Conservation (phyloP, 2,329 filamentous ascomycete species). For the Alternaria rosae region DNA sequence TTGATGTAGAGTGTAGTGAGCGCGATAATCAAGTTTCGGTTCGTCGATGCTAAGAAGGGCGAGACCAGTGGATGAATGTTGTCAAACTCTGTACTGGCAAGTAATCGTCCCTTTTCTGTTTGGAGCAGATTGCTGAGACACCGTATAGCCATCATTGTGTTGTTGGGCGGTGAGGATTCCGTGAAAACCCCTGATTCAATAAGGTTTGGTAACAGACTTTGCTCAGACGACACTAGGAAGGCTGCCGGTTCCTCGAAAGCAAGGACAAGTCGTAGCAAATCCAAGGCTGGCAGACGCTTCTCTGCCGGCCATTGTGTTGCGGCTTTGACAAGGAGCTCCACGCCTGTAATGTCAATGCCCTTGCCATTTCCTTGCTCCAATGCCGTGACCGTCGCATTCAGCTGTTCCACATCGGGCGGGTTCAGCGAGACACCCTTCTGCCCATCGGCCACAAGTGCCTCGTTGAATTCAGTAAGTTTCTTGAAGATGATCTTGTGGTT, state of each 20-base stretch:
- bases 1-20: slow-evolving; percentile 85
- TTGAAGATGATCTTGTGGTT: slow-evolving; percentile 75
- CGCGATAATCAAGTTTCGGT: slow-evolving; percentile 84
- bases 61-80: slow-evolving; percentile 69
- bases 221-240: slow-evolving; percentile 60
- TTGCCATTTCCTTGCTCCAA: slow-evolving; percentile 62
- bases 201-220: slow-evolving; percentile 68
- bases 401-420: slow-evolving; percentile 69
- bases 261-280: slow-evolving; percentile 84
- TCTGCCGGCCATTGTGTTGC: slow-evolving; percentile 80
- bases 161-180: slow-evolving; percentile 71
- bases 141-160: slow-evolving; percentile 85
- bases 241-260: slow-evolving; percentile 71
- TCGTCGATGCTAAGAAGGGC: slow-evolving; percentile 63
- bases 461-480: slow-evolving; percentile 79
- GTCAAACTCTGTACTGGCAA: slow-evolving; percentile 65
- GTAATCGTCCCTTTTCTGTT: slow-evolving; percentile 71
- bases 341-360: slow-evolving; percentile 56
- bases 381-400: slow-evolving; percentile 68
- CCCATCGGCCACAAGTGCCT: slow-evolving; percentile 72
- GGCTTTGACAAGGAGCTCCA: slow-evolving; percentile 74
- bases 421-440: slow-evolving; percentile 78
- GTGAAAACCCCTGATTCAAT: slow-evolving; percentile 66
- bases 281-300: slow-evolving; percentile 82
- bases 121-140: slow-evolving; percentile 84